phyloP scores from a whole-genome alignment of 2,329 filamentous ascomycete species.

The Nemania sp. region DNA sequence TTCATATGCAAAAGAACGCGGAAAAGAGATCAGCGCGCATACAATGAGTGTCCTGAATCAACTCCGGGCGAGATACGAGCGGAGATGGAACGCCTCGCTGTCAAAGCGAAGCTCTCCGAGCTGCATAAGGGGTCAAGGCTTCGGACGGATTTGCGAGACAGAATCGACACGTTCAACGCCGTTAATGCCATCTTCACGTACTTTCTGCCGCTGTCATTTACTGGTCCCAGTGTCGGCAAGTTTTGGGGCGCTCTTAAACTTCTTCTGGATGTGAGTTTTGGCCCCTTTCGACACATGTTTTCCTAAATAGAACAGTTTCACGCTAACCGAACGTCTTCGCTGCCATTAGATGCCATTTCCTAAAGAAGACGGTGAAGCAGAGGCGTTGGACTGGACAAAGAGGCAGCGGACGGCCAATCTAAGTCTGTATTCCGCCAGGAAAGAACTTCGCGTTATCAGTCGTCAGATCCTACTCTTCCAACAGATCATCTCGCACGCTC shows the following conservation, averaged over 20 bases:
- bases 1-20: constrained; percentile 2
- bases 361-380: neutral
- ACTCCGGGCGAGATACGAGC: constrained; percentile 25
- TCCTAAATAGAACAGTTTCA: constrained; percentile 33
- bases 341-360: constrained; percentile 35
- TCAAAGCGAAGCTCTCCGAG: constrained; percentile 1
- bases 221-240: constrained; percentile 28
- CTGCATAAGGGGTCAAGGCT: constrained; percentile 1
- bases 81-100: constrained; percentile 17
- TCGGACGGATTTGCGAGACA: constrained; percentile 20
- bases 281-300: neutral
- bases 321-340: constrained; percentile 44
- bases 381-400: neutral
- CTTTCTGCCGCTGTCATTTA: constrained; percentile 30
- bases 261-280: constrained; percentile 30
- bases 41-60: constrained; percentile 24
- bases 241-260: constrained; percentile 34
- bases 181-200: constrained; percentile 31
- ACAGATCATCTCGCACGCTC: constrained; percentile 9
- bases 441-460: neutral
- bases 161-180: constrained; percentile 34
- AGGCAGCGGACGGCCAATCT: constrained; percentile 3
- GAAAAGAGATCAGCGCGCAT: constrained; percentile 25
- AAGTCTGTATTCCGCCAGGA: neutral
- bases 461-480: constrained; percentile 12